Base-by-base conservation (phyloP, 306 rosid species). In the Myrica gale region DNA sequence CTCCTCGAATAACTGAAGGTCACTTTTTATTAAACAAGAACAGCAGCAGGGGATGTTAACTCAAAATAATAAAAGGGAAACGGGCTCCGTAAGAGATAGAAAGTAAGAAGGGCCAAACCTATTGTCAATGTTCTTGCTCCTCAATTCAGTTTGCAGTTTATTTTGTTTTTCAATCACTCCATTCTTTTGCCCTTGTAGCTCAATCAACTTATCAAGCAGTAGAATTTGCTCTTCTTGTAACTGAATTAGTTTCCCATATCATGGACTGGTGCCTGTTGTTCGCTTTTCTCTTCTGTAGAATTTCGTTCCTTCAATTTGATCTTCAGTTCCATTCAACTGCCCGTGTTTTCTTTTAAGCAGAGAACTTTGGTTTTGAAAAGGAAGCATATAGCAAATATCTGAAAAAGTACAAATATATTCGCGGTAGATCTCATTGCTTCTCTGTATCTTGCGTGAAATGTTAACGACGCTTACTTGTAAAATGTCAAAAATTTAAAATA, bases 161-260 rank as follows among this genome's bases (percentile, higher is more conserved):
- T 72, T 72, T 72, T 0, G 54, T 53, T 72, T 53, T 8, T 58
- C 61, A 73, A 73, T 72, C 5, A 54, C 63, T n/a, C 44, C 68
- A 52, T 39, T 26, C 9, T 54, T 45, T 11, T 45, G 69, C 61
- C 17, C 50, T 20, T 52, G 41, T 65, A 42, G 47, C 72, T 20
- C 16, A 45, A 65, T 63, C 39, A 43, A 9, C 45, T 42, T 50
- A 12, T 71, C 55, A 42, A 62, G 63, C 43, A 55, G 12, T 43
- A 72, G 73, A 78, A 78, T 50, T 53, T 53, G 32, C n/a, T 72
- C 71, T 39, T 71, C 76, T 42, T 60, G 77, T 26, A 72, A 62
- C 19, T 52, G 77, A 21, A 71, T 23, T 12, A 16, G 20, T 23
- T 54, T 63, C 21, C 44, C 44, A 65, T n/a, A 62, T 58, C 47